Evolutionary conservation across 371 early-diverging fungal genomes (phyloP).

Genomic region (Actinomortierella ambigua): DNA sequence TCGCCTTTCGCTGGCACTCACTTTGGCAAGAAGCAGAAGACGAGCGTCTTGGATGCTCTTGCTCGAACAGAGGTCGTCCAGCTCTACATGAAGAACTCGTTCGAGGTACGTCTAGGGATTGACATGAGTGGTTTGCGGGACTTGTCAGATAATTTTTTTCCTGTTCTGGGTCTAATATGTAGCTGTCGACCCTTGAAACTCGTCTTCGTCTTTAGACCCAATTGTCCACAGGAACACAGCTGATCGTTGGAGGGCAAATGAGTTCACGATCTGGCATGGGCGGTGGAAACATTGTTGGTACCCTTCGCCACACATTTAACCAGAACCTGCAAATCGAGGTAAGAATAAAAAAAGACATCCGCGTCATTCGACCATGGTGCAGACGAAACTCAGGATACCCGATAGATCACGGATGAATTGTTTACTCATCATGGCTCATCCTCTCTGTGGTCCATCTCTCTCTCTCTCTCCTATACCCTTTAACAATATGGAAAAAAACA

Average conservation of each 20-base stretch:
- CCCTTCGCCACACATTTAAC: slow-evolving; percentile 75
- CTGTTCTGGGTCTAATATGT: background rate
- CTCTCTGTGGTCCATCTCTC: background rate
- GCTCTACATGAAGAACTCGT: slow-evolving; percentile 82
- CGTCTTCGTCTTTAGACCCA: slow-evolving; percentile 57
- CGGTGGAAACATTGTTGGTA: slow-evolving; percentile 74
- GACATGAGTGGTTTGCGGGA: too few species aligned
- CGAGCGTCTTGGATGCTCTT: slow-evolving; percentile 39
- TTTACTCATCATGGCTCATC: background rate
- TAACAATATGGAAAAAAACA: slow-evolving; percentile 1
- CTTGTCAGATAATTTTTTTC: background rate
- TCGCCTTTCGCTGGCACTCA: slow-evolving; percentile 51
- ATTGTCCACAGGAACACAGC: slow-evolving; percentile 68
- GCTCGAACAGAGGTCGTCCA: slow-evolving; percentile 67
- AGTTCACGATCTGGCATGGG: slow-evolving; percentile 78
- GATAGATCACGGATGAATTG: slow-evolving; percentile 2
- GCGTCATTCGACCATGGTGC: too few species aligned
- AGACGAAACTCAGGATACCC: too few species aligned
- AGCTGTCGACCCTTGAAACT: background rate
- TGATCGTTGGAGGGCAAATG: slow-evolving; percentile 70
- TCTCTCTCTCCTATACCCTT: background rate
- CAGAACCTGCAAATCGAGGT: slow-evolving; percentile 74
- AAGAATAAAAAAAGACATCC: too few species aligned
- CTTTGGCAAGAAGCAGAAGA: slow-evolving; percentile 20
- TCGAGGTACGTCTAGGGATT: slow-evolving; percentile 67